These are phyloP conservation scores for Oxalis stricta DNA, from an alignment of 441 rosid species.

Conservation along the genomic window DNA sequence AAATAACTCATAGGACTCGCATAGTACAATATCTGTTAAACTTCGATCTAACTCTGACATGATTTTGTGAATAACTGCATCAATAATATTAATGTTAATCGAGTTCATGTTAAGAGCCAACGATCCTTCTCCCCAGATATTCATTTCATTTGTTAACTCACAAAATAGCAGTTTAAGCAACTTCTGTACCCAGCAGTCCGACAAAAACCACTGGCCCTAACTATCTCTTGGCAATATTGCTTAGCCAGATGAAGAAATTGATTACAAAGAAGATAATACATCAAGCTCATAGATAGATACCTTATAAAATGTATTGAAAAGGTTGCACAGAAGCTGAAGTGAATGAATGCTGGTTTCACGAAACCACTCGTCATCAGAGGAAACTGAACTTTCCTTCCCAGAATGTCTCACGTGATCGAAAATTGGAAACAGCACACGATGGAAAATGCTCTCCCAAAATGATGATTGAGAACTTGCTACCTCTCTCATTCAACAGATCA, in stretches of 20 bases:
- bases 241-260: not conserved
- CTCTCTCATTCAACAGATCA: slow-evolving; percentile 97
- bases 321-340: slow-evolving; percentile 96
- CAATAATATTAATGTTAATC: no score
- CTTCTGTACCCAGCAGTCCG: no score
- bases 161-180: no score
- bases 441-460: slow-evolving; percentile 99
- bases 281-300: slow-evolving; percentile 37
- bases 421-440: slow-evolving; percentile 94
- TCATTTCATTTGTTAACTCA: no score
- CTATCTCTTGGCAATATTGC: no score
- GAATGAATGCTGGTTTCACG: slow-evolving; percentile 99
- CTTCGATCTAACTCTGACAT: no score
- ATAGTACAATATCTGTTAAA: no score
- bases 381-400: slow-evolving; percentile 66
- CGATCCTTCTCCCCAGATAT: no score
- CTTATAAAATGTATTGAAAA: slow-evolving; percentile 97
- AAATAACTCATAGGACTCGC: no score
- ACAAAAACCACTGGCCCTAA: no score
- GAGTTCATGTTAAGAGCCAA: no score
- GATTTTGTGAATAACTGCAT: no score
- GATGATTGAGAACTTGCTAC: slow-evolving; percentile 84
- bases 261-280: not conserved
- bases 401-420: slow-evolving; percentile 95
- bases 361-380: slow-evolving; percentile 79